Evolutionary conservation across 345 rosid species (phyloP).

Genomic region (Salix caprea): DNA sequence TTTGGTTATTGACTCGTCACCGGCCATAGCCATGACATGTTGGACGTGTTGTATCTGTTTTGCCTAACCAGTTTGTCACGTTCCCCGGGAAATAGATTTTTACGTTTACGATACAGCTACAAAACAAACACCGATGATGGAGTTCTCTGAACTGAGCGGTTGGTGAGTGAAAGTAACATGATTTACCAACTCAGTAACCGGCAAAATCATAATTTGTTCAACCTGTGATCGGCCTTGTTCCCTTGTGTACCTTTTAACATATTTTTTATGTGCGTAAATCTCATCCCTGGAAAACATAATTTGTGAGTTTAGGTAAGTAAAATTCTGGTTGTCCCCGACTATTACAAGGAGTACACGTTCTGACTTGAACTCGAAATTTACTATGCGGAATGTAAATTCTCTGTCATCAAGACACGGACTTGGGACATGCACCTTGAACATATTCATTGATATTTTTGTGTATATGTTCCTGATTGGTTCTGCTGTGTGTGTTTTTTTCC

Average conservation of each 20-base stretch:
- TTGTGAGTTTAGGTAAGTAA: accelerated
- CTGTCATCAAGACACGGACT: too few relatives aligned
- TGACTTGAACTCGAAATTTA: accelerated
- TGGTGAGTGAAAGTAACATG: neutral
- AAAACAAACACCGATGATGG: neutral
- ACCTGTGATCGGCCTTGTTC: neutral
- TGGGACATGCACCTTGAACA: neutral
- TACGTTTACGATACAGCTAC: neutral
- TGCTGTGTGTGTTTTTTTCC: neutral
- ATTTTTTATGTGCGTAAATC: too few relatives aligned
- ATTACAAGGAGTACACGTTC: accelerated
- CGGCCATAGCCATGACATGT: neutral
- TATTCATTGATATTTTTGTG: neutral
- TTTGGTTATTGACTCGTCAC: neutral
- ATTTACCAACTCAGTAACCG: neutral
- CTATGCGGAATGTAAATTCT: too few relatives aligned
- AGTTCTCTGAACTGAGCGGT: neutral
- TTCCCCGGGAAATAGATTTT: neutral
- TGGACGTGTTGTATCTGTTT: neutral
- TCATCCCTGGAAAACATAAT: accelerated
- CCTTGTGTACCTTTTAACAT: neutral
- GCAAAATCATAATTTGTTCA: neutral
- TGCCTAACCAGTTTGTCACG: neutral
- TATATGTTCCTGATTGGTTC: neutral
- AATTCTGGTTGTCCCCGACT: accelerated